Base-by-base conservation (phyloP, 345 rosid species). In the Stellera chamaejasme region DNA sequence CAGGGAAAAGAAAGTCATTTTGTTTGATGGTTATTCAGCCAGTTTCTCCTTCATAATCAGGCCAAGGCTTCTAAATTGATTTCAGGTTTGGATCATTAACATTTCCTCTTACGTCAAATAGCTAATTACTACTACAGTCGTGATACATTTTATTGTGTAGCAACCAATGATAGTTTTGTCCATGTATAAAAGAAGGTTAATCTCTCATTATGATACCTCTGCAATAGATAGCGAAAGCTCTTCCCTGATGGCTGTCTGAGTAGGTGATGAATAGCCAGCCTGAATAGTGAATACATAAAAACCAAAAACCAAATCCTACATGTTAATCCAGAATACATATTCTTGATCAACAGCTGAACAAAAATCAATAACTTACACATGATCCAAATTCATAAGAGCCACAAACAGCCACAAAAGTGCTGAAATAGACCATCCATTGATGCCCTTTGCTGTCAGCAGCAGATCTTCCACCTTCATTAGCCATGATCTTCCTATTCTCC, bases 221-320 rank as follows among this genome's bases (percentile, higher is more conserved):
- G 83, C 84, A 39, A 84, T 67, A 49, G 82, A 64, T 3, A 91
- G 76, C 59, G 82, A 66, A 43, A 91, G 72, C 66, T 87, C 98
- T 61, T 71, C 69, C 73, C 75, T 80, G 26, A 91, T 85, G 26
- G 95, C 98, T 49, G 74, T 61, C 72, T 91, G 95, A 56, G 95
- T 80, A 27, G 96, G 96, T 25, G 96, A 91, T 10, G 98, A 91
- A 61, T 79, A 88, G 27, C 96, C 98, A 10, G 75, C 92, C 98
- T 88, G 90, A 49, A 75, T 19, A 19, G 23, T 19, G 23, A 19
- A 19, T 19, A 32, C 39, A 58, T 49, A 50, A 41, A 62, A 51
- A 43, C 45, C 43, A 10, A 19, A 58, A 56, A 55, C 48, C 10
- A 36, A 19, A 60, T 15, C 59, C 59, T 44, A 41, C 54, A 58